These are phyloP conservation scores for Boletus rubescentipes DNA, from an alignment of 768 basidiomycete genomes.

Conservation along the genomic window DNA sequence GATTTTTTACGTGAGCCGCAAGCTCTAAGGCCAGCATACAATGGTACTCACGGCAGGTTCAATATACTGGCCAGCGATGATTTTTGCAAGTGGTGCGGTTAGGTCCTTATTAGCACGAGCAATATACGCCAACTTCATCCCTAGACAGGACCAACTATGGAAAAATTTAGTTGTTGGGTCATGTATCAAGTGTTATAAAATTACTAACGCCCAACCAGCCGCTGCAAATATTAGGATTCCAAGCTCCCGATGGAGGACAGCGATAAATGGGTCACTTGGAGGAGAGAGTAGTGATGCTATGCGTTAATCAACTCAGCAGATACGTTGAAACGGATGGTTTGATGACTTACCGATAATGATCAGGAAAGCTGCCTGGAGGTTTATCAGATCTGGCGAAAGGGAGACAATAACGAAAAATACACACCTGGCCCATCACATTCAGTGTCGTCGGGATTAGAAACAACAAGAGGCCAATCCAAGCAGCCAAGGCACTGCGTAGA, in stretches of 20 bases:
- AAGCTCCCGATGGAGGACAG: constrained; percentile 64
- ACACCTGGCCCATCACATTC: constrained; percentile 56
- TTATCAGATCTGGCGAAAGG: neutral
- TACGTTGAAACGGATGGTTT: neutral
- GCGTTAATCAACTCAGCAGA: neutral
- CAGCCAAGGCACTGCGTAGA: constrained; percentile 59
- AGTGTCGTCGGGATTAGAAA: constrained; percentile 56
- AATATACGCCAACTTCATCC: constrained; percentile 58
- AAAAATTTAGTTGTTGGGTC: neutral
- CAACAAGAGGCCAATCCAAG: constrained; percentile 59
- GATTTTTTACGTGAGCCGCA: neutral
- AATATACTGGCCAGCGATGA: constrained; percentile 54
- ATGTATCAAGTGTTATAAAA: neutral
- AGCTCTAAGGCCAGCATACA: neutral
- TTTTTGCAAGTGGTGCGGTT: constrained; percentile 37
- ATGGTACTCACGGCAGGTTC: constrained; percentile 42
- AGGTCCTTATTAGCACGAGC: constrained; percentile 46
- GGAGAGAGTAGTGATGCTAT: constrained; percentile 65
- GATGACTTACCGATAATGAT: constrained; percentile 54
- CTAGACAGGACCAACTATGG: constrained; percentile 64
- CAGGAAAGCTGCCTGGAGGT: constrained; percentile 56
- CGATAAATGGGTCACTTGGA: constrained; percentile 65
- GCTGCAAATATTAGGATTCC: constrained; percentile 50
- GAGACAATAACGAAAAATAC: neutral
- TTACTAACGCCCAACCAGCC: constrained; percentile 61